phyloP scores from a whole-genome alignment of 2,329 filamentous ascomycete species.

The Hymenoscyphus salicellus region DNA sequence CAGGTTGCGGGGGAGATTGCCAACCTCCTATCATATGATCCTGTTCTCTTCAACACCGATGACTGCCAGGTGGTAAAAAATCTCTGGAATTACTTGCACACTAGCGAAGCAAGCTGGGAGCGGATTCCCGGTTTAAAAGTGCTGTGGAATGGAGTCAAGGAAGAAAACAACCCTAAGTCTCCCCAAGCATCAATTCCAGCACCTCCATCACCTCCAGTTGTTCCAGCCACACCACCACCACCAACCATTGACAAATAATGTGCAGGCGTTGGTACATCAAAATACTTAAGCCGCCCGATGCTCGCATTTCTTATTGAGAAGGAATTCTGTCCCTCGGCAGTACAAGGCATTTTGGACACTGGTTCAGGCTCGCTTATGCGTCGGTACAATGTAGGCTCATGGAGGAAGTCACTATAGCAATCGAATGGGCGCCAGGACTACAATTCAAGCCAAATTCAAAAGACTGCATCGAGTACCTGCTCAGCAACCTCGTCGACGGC shows the following conservation, averaged over 20 bases:
- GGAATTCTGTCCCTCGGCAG: background rate
- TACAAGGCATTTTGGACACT: background rate
- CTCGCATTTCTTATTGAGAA: background rate
- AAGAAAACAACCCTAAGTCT: background rate
- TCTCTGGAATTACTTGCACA: background rate
- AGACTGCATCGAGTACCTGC: background rate
- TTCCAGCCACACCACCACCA: background rate
- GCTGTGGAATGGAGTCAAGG: background rate
- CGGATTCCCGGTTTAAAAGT: background rate
- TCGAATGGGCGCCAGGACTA: background rate
- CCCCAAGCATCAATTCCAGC: background rate
- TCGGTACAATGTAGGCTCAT: background rate
- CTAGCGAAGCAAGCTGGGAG: background rate
- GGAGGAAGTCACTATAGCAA: background rate
- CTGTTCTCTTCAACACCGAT: background rate
- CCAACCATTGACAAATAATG: background rate
- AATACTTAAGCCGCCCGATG: background rate
- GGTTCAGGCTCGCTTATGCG: background rate
- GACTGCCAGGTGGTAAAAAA: background rate
- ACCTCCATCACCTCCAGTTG: background rate
- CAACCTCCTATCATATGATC: conserved; percentile 3
- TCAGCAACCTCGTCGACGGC: background rate
- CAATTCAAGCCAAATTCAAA: background rate
- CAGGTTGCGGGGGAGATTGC: background rate
- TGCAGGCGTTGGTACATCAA: background rate